Conservation (phyloP, 2,329 filamentous ascomycete species). For the Alternaria brassicae region DNA sequence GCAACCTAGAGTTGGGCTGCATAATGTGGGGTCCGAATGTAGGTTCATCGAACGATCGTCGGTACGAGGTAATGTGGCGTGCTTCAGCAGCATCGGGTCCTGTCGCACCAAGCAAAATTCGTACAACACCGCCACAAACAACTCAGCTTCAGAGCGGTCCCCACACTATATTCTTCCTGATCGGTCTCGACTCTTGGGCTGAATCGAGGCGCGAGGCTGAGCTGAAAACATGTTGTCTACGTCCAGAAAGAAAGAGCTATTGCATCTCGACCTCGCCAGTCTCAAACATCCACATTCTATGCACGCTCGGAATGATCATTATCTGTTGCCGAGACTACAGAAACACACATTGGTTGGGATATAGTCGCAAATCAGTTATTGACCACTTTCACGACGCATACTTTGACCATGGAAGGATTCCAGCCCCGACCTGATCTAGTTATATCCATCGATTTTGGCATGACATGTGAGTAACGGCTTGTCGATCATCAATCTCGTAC, state of each 20-base stretch:
- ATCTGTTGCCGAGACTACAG: not conserved
- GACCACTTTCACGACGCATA: not conserved
- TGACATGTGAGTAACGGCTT: not conserved
- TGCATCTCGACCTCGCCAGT: not conserved
- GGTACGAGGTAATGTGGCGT: not conserved
- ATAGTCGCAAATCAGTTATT: no score
- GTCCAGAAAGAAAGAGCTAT: not conserved
- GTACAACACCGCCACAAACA: not conserved
- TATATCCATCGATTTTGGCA: not conserved
- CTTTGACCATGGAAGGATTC: not conserved
- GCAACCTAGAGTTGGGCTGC: not conserved
- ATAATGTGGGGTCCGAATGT: not conserved
- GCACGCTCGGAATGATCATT: no score
- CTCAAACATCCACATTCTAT: rapidly evolving
- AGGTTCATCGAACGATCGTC: not conserved
- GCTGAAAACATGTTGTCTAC: not conserved
- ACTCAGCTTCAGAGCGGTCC: not conserved
- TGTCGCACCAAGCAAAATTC: not conserved
- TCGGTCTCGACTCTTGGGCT: not conserved
- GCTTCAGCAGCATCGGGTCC: no score
- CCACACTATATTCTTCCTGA: not conserved
- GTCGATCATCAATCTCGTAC: rapidly evolving
- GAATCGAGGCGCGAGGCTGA: not conserved
- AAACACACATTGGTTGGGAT: rapidly evolving
- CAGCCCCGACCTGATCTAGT: not conserved